Evolutionary conservation across 2,329 filamentous ascomycete species (phyloP), one percentile per base, ranked within the genome.

Genomic region (Hypoxylon sp.): DNA sequence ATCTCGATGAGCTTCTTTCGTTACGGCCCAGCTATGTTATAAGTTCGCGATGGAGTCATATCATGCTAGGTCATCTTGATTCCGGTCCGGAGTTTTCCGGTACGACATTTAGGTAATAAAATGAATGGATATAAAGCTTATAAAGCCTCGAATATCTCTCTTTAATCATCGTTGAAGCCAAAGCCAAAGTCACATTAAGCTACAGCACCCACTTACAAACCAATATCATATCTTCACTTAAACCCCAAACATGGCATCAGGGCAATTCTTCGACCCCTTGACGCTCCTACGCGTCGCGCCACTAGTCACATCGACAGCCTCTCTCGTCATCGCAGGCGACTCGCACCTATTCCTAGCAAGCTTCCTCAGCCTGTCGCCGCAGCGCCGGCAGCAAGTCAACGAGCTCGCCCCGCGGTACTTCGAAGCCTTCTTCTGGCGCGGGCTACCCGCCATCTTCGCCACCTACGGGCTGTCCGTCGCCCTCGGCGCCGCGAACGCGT

Each of bases 291-390:
- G 82, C 47, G 68, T 81, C 17, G 75, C 80, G 1, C 82, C 82
- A 0, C 72, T 84, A 22, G 66, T 84, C 65, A 80, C 80, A n/a
- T 80, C 81, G 2, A 82, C 81, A 1, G 77, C 78, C 68, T 78
- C 81, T 0, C 75, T 84, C 52, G 76, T 79, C 68, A 82, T 77
- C 73, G 79, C 81, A 13, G 73, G 74, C 41, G 80, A 83, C 71
- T 80, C 82, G 64, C 75, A 79, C 63, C 67, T 78, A 52, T 82
- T 83, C 71, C 76, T 82, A 41, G 66, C 70, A 50, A 68, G 74
- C 67, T 69, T 83, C 61, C 74, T 79, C 3, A 34, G 43, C 0
- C 69, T 66, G 6, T 65, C 72, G 11, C 65, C 72, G 28, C 68
- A 76, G 19, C 70, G 74, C 17, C 70, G 74, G 39, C 55, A 71